Evolutionary conservation across 2,329 filamentous ascomycete genomes (phyloP), one percentile per base, ranked within the genome.

Genomic region (Microsporum canis): DNA sequence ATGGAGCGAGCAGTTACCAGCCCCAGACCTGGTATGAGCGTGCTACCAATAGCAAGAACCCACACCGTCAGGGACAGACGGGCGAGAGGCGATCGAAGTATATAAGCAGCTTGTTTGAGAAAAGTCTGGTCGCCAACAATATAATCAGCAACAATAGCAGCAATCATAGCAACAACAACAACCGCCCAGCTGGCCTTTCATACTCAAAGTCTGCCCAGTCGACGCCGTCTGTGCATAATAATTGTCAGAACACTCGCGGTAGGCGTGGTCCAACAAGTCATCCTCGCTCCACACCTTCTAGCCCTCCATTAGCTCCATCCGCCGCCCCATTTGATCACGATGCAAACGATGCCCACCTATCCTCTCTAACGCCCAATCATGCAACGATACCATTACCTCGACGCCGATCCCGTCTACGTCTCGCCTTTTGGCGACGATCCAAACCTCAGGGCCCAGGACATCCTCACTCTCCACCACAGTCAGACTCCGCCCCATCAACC

Each of bases 381-480:
- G 38, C 58, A 57, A 36, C 49, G 14, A 33, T 59, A 17, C 58
- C 60, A 2, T 14, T 75, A 47, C 70, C 70, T 12, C 75, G 75
- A 62, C 69, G 71, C 17, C 68, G 71, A 55, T 76, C 74, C 60
- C 71, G 74, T 12, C 67, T 76, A 49, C 71, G 74, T 43, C 66
- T 76, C 60, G 74, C 74, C 36, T 76, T 76, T 55, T 76, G 74
- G 74, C 73, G 71, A 59, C 27, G 47, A 5, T 51, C 47, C 6
- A 51, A 51, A 43, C 62, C 57, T 5, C 58, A 29, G 27, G 47
- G 23, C 8, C 47, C 47, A 12, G 47, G 47, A 3, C 47, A 51
- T 23, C 47, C 47, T 7, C 47, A 51, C 14, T 51, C 47, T 5
- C 47, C 47, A 14, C 47, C 47, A 2, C 47, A 51, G 27, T 51